Percentiles rank a stretch among this genome's conserved stretches.
phyloP scores from a whole-genome alignment of 345 rosid species.

The Citrus inodora region DNA sequence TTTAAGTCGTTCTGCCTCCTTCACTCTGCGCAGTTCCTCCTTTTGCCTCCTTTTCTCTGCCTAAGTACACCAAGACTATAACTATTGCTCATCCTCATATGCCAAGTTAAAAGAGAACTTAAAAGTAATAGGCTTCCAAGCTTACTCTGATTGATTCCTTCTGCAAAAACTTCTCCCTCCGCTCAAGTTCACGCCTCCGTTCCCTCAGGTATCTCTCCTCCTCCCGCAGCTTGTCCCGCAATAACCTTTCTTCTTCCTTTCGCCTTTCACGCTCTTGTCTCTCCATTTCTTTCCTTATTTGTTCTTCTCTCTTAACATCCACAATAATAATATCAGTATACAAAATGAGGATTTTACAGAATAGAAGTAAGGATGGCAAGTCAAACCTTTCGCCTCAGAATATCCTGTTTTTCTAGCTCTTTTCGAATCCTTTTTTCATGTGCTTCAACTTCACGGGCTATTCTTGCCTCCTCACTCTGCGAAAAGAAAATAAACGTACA shows the following conservation, averaged over 20 bases:
- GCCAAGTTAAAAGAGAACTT: background rate
- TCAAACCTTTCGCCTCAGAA: constrained; percentile 73
- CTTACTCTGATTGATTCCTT: constrained; percentile 83
- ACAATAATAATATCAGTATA: constrained; percentile 12
- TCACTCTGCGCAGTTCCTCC: constrained; percentile 74
- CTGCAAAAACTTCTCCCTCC: constrained; percentile 80
- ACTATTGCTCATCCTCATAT: constrained; percentile 1
- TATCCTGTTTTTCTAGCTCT: constrained; percentile 86
- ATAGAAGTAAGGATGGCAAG: constrained; percentile 5
- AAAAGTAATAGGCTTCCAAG: background rate
- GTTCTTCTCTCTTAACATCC: constrained; percentile 61
- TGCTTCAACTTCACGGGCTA: constrained; percentile 82
- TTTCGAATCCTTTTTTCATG: constrained; percentile 79
- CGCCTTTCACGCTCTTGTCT: constrained; percentile 90
- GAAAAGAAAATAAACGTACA: constrained; percentile 10
- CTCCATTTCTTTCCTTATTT: constrained; percentile 79
- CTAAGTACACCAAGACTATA: constrained; percentile 29
- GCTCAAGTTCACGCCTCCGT: constrained; percentile 83
- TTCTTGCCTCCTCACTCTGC: constrained; percentile 85
- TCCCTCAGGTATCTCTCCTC: constrained; percentile 78
- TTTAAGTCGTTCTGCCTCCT: constrained; percentile 78
- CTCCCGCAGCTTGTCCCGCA: constrained; percentile 90
- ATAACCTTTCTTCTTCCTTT: constrained; percentile 83
- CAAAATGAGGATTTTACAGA: constrained; percentile 7
- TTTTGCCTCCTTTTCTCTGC: constrained; percentile 83